These are phyloP conservation scores for Calonectria naviculata DNA, from an alignment of 2,329 filamentous ascomycete species.

Conservation along the genomic window DNA sequence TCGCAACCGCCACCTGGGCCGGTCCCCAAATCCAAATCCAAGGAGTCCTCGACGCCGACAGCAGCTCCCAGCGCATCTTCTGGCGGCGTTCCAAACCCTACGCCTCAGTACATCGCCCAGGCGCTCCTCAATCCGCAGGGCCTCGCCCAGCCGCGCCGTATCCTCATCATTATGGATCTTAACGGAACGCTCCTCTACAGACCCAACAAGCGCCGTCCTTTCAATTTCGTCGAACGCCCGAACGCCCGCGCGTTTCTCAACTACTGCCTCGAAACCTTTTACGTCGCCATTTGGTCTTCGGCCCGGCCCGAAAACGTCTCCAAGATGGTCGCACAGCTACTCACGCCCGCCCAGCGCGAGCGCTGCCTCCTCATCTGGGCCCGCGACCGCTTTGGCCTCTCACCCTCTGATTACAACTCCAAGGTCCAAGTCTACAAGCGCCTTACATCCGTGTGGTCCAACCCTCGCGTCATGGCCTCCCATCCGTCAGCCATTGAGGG, in stretches of 20 bases:
- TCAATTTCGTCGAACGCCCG: constrained; percentile 73
- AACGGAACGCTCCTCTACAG: constrained; percentile 91
- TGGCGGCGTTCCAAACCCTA: constrained; percentile 71
- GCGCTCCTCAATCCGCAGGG: constrained; percentile 56
- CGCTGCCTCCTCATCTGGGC: constrained; percentile 79
- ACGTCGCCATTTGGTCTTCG: constrained; percentile 92
- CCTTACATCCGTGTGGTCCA: constrained; percentile 77
- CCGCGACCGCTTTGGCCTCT: constrained; percentile 80
- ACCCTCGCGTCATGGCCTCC: constrained; percentile 53
- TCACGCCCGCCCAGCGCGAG: constrained; percentile 63
- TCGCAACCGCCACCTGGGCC: background rate
- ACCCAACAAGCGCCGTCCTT: constrained; percentile 59
- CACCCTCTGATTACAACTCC: constrained; percentile 68
- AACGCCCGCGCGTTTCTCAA: constrained; percentile 75
- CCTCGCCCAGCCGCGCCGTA: constrained; percentile 62
- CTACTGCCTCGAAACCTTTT: constrained; percentile 80
- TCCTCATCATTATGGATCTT: constrained; percentile 90
- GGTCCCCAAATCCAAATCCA: background rate
- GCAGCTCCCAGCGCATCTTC: constrained; percentile 52
- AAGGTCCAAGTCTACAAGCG: constrained; percentile 93
- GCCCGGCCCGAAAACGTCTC: constrained; percentile 79
- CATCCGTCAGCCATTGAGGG: constrained; percentile 56
- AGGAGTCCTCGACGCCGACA: background rate
- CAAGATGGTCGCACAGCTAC: constrained; percentile 73
- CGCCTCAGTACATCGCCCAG: constrained; percentile 68